Evolutionary conservation across 2,329 filamentous ascomycete genomes (phyloP).

Genomic region (Clonostachys byssicola): DNA sequence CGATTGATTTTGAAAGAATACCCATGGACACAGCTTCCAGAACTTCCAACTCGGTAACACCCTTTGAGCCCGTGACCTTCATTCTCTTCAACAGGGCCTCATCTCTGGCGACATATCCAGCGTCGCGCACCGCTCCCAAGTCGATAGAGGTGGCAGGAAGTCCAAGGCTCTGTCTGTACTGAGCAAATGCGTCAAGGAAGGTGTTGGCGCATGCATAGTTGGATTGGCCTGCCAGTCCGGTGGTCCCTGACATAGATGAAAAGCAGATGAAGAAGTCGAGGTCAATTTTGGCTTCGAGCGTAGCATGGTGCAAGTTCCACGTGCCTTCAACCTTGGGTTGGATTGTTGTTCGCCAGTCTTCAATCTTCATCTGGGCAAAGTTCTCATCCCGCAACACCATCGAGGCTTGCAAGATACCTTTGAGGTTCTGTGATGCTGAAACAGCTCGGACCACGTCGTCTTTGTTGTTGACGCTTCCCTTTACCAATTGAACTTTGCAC

Average conservation of each 20-base stretch:
- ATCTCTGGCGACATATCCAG: not conserved
- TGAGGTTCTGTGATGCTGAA: constrained; percentile 16
- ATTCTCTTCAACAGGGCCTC: not conserved
- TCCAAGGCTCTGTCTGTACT: not conserved
- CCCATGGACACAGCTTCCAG: not conserved
- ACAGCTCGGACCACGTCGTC: constrained; percentile 17
- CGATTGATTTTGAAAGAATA: not conserved
- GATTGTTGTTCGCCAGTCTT: constrained; percentile 16
- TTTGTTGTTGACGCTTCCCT: constrained; percentile 10
- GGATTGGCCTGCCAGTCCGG: constrained; percentile 26
- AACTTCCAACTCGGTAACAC: too few species aligned
- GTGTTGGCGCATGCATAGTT: constrained; percentile 31
- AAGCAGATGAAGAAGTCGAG: constrained; percentile 32
- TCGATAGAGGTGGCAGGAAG: not conserved
- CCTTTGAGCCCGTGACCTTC: not conserved
- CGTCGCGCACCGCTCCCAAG: not conserved
- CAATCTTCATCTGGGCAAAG: constrained; percentile 20
- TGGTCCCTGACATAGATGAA: constrained; percentile 25
- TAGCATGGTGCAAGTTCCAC: constrained; percentile 23
- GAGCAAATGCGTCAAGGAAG: constrained; percentile 20
- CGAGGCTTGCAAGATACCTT: constrained; percentile 31
- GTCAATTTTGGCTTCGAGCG: not conserved
- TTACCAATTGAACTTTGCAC: constrained; percentile 6
- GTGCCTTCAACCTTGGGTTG: constrained; percentile 25
- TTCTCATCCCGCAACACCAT: constrained; percentile 21